A percentile compares a stretch with the other conserved stretches of the same genome.
These are phyloP conservation scores for Vigna unguiculata DNA, from an alignment of 306 rosid species.

Conservation along the genomic window DNA sequence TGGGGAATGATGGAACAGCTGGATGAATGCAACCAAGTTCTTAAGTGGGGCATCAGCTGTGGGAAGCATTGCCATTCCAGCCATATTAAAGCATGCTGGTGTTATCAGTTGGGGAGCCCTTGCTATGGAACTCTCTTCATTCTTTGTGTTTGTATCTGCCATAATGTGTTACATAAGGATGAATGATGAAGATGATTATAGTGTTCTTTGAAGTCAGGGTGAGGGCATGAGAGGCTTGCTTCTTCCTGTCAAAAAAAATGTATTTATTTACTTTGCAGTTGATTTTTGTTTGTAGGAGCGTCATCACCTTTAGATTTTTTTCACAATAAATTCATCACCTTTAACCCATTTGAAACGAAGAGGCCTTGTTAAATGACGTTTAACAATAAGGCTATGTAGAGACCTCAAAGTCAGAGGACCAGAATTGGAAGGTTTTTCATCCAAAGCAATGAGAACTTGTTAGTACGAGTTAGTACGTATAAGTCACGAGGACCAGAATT, in stretches of 20 bases:
- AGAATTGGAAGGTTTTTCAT: neutral
- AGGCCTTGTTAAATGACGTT: neutral
- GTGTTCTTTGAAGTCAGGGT: constrained; percentile 47
- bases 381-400: neutral
- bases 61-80: constrained; percentile 83
- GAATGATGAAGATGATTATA: constrained; percentile 54
- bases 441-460: neutral
- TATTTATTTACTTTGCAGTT: neutral
- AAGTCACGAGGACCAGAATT: no score
- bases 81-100: constrained; percentile 72
- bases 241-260: neutral
- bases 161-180: constrained; percentile 65
- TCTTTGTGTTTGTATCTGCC: constrained; percentile 65
- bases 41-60: constrained; percentile 71
- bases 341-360: neutral
- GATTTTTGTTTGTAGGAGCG: neutral
- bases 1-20: constrained; percentile 48
- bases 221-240: neutral
- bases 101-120: constrained; percentile 81
- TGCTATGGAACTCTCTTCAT: constrained; percentile 76
- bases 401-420: neutral
- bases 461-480: no score
- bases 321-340: neutral
- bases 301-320: neutral
- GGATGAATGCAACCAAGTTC: constrained; percentile 79